Evolutionary conservation across 164 flowering plant genomes (phyloP), one percentile per base, ranked within the genome.

Genomic region (Pachysandra terminalis): DNA sequence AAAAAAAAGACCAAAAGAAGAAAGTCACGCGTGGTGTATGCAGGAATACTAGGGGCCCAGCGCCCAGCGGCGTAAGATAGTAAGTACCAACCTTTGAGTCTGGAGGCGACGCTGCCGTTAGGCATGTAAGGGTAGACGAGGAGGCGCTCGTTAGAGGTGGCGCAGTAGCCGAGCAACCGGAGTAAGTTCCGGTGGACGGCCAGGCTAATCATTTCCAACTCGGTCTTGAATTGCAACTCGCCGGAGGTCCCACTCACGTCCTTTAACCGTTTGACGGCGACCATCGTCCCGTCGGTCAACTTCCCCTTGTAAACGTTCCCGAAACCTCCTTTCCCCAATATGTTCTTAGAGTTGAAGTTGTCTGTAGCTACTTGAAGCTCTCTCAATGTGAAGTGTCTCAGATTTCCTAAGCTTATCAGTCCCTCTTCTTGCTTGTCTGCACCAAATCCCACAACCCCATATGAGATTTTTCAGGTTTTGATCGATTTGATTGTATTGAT

Each of bases 61-160:
- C n/a, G n/a, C n/a, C n/a, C n/a, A n/a, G 26, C 26, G 61, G 64
- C 48, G 57, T 59, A 55, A 56, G 57, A 62, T 23, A 60, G 68
- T 19, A 74, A 60, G 68, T 19, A 74, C 76, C 10, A 66, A 91
- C 97, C 91, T 90, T 80, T 80, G 51, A 92, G 89, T 68, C 96
- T 76, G 60, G 95, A 80, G 27, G 96, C 96, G 27, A 91, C 94
- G 57, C 98, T 93, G 67, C 94, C 98, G 72, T 93, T 93, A 51
- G 94, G 80, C 98, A 93, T 93, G 79, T 79, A 93, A 53, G 97
- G 98, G 68, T 93, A 93, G 16, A 90, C 90, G 45, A 93, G 78
- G 54, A 91, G 86, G 67, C 89, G 76, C 80, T 93, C 98, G 60
- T 65, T 75, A 27, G 90, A 63, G 27, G 90, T 85, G 23, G 90